Evolutionary conservation across 495 filamentous ascomycete species (phyloP), one percentile per base, ranked within the genome.

Genomic region (Pseudoneurospora amorphoporcata): DNA sequence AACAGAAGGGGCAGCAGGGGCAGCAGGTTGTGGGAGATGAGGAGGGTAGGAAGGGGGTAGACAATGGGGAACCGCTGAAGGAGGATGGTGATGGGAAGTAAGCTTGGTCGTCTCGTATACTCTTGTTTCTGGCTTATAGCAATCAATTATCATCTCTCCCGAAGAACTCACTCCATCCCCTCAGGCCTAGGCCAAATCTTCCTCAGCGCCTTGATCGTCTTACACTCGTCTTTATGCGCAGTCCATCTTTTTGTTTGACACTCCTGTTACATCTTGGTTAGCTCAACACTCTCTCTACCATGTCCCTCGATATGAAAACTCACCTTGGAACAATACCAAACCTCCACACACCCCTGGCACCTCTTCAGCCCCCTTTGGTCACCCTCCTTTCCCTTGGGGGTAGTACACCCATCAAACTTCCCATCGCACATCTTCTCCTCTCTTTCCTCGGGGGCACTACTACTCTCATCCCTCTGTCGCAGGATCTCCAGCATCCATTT

Each of bases 191-290:
- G 73, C 82, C 82, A 84, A 37, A 85, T 81, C 53, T 75, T 77
- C n/a, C 58, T 73, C 39, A 85, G 77, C 2, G 69, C 76, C 75
- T 80, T 83, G 29, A 83, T 76, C 35, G 81, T 68, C 75, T 82
- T 84, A 68, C 84, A 85, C 41, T 84, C 81, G 12, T 69, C 69
- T 73, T 84, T 85, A 65, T 85, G 84, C 9, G 79, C 82, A 43
- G 70, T 78, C 84, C 84, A 85, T 10, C 78, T 82, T 37, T 77
- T 77, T 7, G 74, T 79, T 70, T 85, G 84, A 40, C 84, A 85
- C 47, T 77, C 78, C 82, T 83, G 40, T 19, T 8, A 23, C 53
- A 3, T 45, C 35, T 37, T 37, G 35, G 5, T 37, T 37, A 23
- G 23, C 23, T 23, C 23, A 23, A 23, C 23, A 23, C 23, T 23